These are phyloP conservation scores for Ogataea sp. DNA, from an alignment of 805 yeast genomes.

Conservation along the genomic window DNA sequence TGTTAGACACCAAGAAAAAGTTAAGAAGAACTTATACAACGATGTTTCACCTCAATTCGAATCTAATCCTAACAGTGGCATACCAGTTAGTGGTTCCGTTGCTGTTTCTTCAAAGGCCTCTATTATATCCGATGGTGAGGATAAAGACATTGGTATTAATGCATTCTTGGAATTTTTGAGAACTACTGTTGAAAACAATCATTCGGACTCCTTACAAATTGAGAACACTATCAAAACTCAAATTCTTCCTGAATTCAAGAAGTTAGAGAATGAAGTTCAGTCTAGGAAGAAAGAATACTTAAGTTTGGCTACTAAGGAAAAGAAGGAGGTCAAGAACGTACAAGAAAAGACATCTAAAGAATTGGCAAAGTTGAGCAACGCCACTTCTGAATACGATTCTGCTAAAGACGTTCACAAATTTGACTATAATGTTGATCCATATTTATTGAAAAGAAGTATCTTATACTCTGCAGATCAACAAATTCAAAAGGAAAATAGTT, in stretches of 20 bases:
- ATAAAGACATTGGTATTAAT: constrained; percentile 13
- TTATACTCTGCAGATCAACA: constrained; percentile 31
- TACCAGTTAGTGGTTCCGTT: constrained; percentile 18
- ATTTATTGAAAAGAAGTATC: constrained; percentile 30
- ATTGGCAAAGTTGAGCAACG: constrained; percentile 11
- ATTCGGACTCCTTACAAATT: constrained; percentile 28
- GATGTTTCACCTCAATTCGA: constrained; percentile 23
- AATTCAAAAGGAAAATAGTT: constrained; percentile 36
- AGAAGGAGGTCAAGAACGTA: constrained; percentile 30
- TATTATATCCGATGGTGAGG: background rate
- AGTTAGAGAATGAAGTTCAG: constrained; percentile 29
- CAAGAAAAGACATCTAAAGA: constrained; percentile 25
- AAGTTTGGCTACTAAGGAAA: constrained; percentile 26
- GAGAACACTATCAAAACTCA: constrained; percentile 28
- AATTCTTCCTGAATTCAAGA: constrained; percentile 36
- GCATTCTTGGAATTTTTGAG: constrained; percentile 20
- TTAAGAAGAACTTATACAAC: constrained; percentile 12
- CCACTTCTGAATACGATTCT: constrained; percentile 14
- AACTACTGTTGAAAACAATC: constrained; percentile 21
- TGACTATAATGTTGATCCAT: constrained; percentile 39
- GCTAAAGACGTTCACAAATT: constrained; percentile 12
- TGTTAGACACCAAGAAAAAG: constrained; percentile 17
- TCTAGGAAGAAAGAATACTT: constrained; percentile 34
- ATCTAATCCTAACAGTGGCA: constrained; percentile 12
- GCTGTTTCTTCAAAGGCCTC: constrained; percentile 4